Base-by-base conservation (phyloP, 1,284 basidiomycete species). In the Tylopilus sp. region DNA sequence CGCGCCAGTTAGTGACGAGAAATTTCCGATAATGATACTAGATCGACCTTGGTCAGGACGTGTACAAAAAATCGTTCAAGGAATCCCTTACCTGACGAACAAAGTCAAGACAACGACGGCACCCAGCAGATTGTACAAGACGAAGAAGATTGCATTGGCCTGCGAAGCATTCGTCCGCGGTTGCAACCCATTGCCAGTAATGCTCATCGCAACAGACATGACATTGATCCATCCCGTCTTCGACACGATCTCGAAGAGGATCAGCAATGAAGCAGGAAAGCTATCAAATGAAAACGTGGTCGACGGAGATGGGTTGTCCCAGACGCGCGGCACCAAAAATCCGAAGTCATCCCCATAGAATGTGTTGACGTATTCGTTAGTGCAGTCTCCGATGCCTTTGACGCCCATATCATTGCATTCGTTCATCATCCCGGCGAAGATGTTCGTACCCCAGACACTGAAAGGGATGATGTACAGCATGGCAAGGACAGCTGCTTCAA, bases 151-250 rank as follows among this genome's bases (percentile, higher is more conserved):
- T 0, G 92, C 89, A 64, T 98, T 94, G 60, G 76, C 80, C 59
- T 91, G 86, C 1, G 84, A 77, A 2, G 76, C 78, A 56, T 94
- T 89, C 34, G 73, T 77, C 54, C 79, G 69, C 1, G 91, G 89
- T 63, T 97, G 92, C 44, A 71, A 65, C 29, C 81, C 80, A 16
- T 56, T 59, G 1, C 89, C 91, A 0, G 80, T 85, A 51, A 97
- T 89, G 56, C 84, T 84, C 71, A 92, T 92, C 2, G 87, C 88
- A 11, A 86, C 77, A 19, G 73, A 71, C 88, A 97, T 90, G 45
- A 96, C 95, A 64, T 96, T 89, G 33, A 90, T 83, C 96, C 96
- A 98, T 3, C 96, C 96, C 69, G 97, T 91, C 40, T 97, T 73
- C 0, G 93, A 97, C 33, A 98, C 92, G 61, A 97, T 96, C 71